Percentiles rank a stretch among this genome's conserved stretches.
Evolutionary conservation across 2,329 filamentous ascomycete species (phyloP).

Genomic region (Xylariaceae sp.): DNA sequence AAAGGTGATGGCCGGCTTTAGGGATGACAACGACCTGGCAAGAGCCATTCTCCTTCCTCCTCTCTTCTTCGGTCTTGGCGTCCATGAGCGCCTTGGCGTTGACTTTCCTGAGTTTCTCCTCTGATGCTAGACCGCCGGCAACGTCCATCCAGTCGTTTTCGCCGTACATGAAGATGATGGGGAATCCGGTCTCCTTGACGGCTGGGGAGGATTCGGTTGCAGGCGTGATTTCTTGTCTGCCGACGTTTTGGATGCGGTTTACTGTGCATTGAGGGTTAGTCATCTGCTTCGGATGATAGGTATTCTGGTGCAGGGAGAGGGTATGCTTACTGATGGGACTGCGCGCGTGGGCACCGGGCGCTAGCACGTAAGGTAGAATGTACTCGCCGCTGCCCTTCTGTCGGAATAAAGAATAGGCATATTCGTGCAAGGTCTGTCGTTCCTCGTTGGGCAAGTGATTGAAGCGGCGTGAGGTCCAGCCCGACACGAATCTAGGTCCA

Average conservation of each 20-base stretch:
- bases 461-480: conserved; percentile 92
- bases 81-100: conserved; percentile 55
- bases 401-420: conserved; percentile 90
- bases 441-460: conserved; percentile 79
- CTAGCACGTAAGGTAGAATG: conserved; percentile 85
- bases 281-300: too few relatives aligned
- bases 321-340: too few relatives aligned
- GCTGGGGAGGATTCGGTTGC: conserved; percentile 30
- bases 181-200: conserved; percentile 61
- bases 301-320: too few relatives aligned
- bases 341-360: conserved; percentile 87
- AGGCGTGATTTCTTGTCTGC: conserved; percentile 58
- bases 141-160: conserved; percentile 99
- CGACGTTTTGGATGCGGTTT: conserved; percentile 79
- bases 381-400: conserved; percentile 93
- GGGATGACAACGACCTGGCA: conserved; percentile 77
- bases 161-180: conserved; percentile 91
- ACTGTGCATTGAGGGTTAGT: too few relatives aligned
- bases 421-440: conserved; percentile 81
- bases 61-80: conserved; percentile 66
- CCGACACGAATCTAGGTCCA: conserved; percentile 86
- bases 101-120: conserved; percentile 72
- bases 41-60: conserved; percentile 67
- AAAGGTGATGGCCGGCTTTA: conserved; percentile 57
- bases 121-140: conserved; percentile 73